phyloP scores from a whole-genome alignment of 2,329 filamentous ascomycete genomes.

The Fonsecaea nubica region DNA sequence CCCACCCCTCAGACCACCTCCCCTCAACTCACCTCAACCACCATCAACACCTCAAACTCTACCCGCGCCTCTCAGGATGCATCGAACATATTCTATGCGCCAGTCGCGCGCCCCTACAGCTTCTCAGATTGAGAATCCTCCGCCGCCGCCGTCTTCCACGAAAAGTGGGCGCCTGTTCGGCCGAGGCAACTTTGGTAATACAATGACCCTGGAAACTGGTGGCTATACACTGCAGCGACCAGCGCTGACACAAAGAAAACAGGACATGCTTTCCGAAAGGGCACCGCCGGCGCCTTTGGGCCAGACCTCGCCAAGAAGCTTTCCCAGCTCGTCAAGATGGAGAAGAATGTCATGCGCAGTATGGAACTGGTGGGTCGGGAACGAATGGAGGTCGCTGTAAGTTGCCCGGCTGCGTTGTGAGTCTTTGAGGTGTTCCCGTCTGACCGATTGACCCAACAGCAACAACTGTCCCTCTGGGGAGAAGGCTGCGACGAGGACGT shows the following conservation, averaged over 20 bases:
- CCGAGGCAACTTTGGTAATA: slow-evolving; percentile 77
- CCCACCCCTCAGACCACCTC: slow-evolving; percentile 11
- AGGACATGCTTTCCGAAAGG: slow-evolving; percentile 69
- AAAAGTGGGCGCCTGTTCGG: slow-evolving; percentile 91
- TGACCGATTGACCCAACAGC: slow-evolving; percentile 58
- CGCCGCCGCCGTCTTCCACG: slow-evolving; percentile 87
- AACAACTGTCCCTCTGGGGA: slow-evolving; percentile 99
- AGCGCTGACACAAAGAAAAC: slow-evolving; percentile 28
- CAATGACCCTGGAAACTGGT: slow-evolving; percentile 46
- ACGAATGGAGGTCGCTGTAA: slow-evolving; percentile 96
- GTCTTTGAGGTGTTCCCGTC: not conserved
- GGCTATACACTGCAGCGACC: slow-evolving; percentile 5
- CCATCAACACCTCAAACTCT: slow-evolving; percentile 9
- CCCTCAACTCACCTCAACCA: slow-evolving; percentile 9
- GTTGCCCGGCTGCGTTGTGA: slow-evolving; percentile 47
- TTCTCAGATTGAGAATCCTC: slow-evolving; percentile 88
- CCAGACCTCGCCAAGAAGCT: slow-evolving; percentile 97
- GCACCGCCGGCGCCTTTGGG: slow-evolving; percentile 62
- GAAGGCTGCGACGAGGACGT: slow-evolving; percentile 96
- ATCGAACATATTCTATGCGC: slow-evolving; percentile 99
- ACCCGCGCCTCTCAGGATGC: slow-evolving; percentile 65
- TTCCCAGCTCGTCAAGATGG: slow-evolving; percentile 98
- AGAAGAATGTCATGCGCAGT: slow-evolving; percentile 99
- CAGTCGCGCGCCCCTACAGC: slow-evolving; percentile 94
- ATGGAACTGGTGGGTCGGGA: slow-evolving; percentile 94